Percentiles rank a stretch among this genome's conserved stretches.
These are phyloP conservation scores for Trametes sp. DNA, from an alignment of 1,284 basidiomycete species.

Conservation along the genomic window DNA sequence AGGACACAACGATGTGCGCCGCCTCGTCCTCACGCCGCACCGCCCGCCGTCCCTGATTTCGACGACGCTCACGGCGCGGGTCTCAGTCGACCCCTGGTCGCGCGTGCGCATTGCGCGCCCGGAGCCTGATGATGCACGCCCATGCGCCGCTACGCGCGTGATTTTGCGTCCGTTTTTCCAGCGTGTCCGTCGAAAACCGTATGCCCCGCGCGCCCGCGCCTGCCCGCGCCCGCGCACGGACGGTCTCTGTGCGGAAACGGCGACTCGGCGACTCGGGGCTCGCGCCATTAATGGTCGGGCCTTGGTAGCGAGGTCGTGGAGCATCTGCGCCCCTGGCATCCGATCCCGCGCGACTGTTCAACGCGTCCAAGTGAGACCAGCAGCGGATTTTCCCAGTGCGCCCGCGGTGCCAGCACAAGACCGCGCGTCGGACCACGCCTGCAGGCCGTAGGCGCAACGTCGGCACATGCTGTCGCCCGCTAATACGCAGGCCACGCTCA, in stretches of 20 bases:
- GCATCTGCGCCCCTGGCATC: neutral
- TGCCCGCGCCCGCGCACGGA: too few species aligned
- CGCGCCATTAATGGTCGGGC: too few species aligned
- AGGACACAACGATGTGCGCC: neutral
- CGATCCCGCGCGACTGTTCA: neutral
- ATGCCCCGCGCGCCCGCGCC: too few species aligned
- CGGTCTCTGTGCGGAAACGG: too few species aligned
- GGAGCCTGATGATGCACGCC: too few species aligned
- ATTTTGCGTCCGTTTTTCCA: neutral
- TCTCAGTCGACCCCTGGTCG: too few species aligned
- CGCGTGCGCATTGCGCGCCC: too few species aligned
- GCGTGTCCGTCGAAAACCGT: neutral
- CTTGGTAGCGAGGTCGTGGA: neutral
- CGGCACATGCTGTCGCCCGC: neutral
- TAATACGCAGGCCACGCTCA: neutral
- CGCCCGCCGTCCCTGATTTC: slow-evolving; percentile 6
- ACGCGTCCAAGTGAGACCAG: too few species aligned
- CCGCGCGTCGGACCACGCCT: too few species aligned
- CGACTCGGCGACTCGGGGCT: too few species aligned
- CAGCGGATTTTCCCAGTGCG: neutral
- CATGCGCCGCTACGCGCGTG: neutral
- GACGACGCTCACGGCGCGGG: too few species aligned
- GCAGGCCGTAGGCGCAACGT: neutral
- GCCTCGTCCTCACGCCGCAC: neutral
- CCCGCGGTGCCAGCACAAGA: neutral